Percentiles rank a stretch among this genome's conserved stretches.
Conservation (phyloP, 2,329 filamentous ascomycete species). For the Polychaeton citri region DNA sequence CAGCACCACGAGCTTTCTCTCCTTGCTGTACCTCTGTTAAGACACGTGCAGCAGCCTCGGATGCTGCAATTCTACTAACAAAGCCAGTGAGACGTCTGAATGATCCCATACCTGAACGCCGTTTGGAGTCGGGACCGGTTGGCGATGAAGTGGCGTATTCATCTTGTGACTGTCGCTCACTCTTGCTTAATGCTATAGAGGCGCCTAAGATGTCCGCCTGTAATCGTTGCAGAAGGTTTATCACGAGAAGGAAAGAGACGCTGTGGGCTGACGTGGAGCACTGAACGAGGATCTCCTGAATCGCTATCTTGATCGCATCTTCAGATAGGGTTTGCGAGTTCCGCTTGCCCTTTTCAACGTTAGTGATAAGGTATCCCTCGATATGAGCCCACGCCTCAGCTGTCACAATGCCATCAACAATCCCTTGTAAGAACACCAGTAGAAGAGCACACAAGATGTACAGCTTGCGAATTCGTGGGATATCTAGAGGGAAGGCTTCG, state of each 20-base stretch:
- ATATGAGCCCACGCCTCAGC: constrained; percentile 56
- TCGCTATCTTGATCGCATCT: constrained; percentile 23
- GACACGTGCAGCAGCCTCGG: not conserved
- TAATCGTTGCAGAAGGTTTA: constrained; percentile 56
- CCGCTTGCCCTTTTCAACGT: constrained; percentile 31
- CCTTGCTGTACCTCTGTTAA: not conserved
- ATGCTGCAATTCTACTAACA: not conserved
- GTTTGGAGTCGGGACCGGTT: not conserved
- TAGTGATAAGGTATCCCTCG: constrained; percentile 41
- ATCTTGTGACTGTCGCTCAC: not conserved
- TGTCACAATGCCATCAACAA: constrained; percentile 70
- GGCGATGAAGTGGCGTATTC: not conserved
- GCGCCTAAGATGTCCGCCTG: constrained; percentile 34
- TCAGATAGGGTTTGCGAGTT: constrained; percentile 41
- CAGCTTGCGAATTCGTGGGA: constrained; percentile 52
- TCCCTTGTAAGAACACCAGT: constrained; percentile 57
- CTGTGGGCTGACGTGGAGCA: constrained; percentile 56
- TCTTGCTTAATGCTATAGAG: not conserved
- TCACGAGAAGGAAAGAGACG: constrained; percentile 79
- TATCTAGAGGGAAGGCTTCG: constrained; percentile 48
- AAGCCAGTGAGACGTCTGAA: not conserved
- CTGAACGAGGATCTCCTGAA: constrained; percentile 62
- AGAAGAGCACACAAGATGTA: constrained; percentile 63
- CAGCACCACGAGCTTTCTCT: constrained; percentile 42
- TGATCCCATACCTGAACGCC: not conserved